phyloP scores from a whole-genome alignment of 139 green algal species.

The Micractinium conductrix region DNA sequence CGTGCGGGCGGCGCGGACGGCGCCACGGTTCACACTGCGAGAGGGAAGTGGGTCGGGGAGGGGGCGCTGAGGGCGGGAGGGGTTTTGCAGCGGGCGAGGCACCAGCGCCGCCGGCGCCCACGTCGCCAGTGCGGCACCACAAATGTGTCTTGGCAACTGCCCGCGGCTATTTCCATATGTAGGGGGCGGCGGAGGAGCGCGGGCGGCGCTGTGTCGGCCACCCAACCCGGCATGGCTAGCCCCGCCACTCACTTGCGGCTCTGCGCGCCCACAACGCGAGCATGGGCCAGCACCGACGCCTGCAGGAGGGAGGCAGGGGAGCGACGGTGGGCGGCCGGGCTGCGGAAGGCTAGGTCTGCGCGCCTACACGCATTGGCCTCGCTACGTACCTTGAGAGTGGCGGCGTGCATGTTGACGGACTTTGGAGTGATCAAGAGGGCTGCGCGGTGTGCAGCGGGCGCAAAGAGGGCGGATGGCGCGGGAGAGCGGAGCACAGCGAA shows the following conservation, averaged over 20 bases:
- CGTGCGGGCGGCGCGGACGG: slow-evolving; percentile 2
- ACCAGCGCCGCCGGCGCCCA: background rate
- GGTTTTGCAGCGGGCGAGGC: background rate
- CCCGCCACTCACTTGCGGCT: slow-evolving; percentile 13
- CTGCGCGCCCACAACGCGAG: background rate
- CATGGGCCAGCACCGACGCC: background rate
- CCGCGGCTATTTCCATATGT: too few relatives aligned
- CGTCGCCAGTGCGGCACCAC: background rate
- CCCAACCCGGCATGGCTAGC: background rate
- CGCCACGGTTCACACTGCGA: slow-evolving; percentile 14
- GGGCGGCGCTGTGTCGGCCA: background rate
- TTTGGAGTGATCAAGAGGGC: background rate
- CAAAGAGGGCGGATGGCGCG: background rate
- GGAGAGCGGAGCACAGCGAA: too few relatives aligned
- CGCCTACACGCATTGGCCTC: background rate
- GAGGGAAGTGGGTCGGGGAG: too few relatives aligned
- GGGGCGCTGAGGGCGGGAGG: background rate
- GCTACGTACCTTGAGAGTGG: slow-evolving; percentile 7
- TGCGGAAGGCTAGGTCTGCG: too few relatives aligned
- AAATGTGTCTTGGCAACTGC: too few relatives aligned
- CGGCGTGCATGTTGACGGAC: background rate
- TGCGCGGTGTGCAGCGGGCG: background rate
- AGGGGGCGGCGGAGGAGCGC: background rate
- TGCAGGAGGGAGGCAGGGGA: background rate
- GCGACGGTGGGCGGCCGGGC: too few relatives aligned